A percentile compares a stretch with the other conserved stretches of the same genome.
These are phyloP conservation scores for Elsinoe ampelina DNA, from an alignment of 2,329 filamentous ascomycete genomes.

Conservation along the genomic window DNA sequence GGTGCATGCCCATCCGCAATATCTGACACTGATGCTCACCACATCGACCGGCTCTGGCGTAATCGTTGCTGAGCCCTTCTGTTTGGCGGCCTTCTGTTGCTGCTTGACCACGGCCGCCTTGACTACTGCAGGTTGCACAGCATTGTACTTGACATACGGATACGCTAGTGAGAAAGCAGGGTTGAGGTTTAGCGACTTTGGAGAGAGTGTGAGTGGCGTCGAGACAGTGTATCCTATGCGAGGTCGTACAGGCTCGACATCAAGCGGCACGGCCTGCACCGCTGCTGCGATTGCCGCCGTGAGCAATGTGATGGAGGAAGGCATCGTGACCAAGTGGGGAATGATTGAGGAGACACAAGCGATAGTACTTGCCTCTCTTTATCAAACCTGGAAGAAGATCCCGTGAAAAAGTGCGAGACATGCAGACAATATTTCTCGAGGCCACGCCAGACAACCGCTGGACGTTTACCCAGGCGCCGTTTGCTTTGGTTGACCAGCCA, in stretches of 20 bases:
- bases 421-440: neutral
- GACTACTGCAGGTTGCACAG: neutral
- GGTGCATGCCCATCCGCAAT: neutral
- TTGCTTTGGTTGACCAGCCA: conserved; percentile 12
- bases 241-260: neutral
- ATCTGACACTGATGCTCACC: neutral
- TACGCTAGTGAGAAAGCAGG: conserved; percentile 8
- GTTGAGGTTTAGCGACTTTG: conserved; percentile 4
- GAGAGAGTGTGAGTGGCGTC: neutral
- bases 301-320: neutral
- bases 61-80: neutral
- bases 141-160: conserved; percentile 9
- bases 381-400: conserved; percentile 5
- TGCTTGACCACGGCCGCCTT: conserved; percentile 3
- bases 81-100: neutral
- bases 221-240: conserved; percentile 9
- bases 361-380: conserved; percentile 10
- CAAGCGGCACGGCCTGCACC: neutral
- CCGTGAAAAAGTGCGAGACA: conserved; percentile 7
- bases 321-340: neutral
- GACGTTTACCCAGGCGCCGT: conserved; percentile 13
- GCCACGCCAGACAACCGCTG: neutral
- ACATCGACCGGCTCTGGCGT: conserved; percentile 9
- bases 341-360: conserved; percentile 2
- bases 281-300: neutral